Evolutionary conservation across 2,329 filamentous ascomycete species (phyloP).

Genomic region (Aspergillus quadricinctus): DNA sequence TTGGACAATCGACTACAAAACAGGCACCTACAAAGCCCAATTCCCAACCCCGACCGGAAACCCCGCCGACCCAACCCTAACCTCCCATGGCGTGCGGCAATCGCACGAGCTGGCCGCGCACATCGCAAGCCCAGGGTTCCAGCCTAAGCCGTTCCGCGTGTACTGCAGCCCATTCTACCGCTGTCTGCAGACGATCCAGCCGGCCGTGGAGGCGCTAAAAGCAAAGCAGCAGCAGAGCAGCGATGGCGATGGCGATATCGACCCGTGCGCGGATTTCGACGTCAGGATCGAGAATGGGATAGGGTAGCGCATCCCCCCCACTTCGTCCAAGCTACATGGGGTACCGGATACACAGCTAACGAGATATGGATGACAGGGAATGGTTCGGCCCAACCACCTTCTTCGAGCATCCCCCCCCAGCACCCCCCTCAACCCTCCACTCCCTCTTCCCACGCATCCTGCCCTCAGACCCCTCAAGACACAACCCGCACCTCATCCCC

Average conservation of each 20-base stretch:
- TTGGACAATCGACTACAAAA: slow-evolving; percentile 78
- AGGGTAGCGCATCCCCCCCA: slow-evolving; percentile 34
- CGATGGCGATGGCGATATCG: slow-evolving; percentile 24
- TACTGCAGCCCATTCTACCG: slow-evolving; percentile 86
- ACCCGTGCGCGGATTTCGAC: slow-evolving; percentile 30
- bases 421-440: slow-evolving; percentile 58
- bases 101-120: slow-evolving; percentile 65
- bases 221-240: slow-evolving; percentile 18
- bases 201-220: slow-evolving; percentile 47
- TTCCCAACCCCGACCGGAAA: slow-evolving; percentile 83
- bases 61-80: slow-evolving; percentile 79
- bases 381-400: slow-evolving; percentile 80
- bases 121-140: slow-evolving; percentile 25
- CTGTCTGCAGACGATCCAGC: slow-evolving; percentile 77
- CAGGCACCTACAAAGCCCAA: slow-evolving; percentile 69
- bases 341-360: too few relatives aligned
- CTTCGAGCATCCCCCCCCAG: slow-evolving; percentile 80
- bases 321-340: too few relatives aligned
- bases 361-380: slow-evolving; percentile 53
- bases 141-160: slow-evolving; percentile 49
- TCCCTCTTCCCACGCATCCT: slow-evolving; percentile 55
- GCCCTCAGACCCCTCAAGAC: slow-evolving; percentile 50
- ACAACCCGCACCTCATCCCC: slow-evolving; percentile 64
- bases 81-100: slow-evolving; percentile 80
- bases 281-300: slow-evolving; percentile 51